Evolutionary conservation across 140 eudicot genomes (phyloP).

Genomic region (Oenanthe javanica): DNA sequence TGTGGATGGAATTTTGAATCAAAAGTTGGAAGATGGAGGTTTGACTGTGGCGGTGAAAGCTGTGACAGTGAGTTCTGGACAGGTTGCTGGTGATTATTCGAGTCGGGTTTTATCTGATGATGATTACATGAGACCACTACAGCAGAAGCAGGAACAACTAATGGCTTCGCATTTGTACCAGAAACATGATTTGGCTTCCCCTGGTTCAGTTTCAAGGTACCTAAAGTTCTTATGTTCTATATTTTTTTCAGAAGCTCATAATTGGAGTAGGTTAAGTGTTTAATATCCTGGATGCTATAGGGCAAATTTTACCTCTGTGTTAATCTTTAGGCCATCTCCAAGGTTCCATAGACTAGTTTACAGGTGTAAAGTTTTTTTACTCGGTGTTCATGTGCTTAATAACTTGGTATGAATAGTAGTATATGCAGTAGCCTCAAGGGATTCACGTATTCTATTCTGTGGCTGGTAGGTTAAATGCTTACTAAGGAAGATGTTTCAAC

Average conservation of each 20-base stretch:
- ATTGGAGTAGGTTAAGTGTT: background rate
- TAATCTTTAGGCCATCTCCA: background rate
- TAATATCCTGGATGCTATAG: too few species aligned
- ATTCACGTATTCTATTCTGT: background rate
- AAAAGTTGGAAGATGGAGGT: slow-evolving; percentile 43
- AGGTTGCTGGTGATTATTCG: slow-evolving; percentile 33
- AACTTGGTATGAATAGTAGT: background rate
- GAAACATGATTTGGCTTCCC: slow-evolving; percentile 56
- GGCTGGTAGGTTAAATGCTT: background rate
- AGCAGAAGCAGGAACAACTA: background rate
- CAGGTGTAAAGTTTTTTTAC: too few species aligned
- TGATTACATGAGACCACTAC: slow-evolving; percentile 31
- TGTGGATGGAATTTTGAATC: slow-evolving; percentile 24
- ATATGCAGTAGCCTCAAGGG: background rate
- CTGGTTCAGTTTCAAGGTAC: slow-evolving; percentile 82
- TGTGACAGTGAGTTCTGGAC: slow-evolving; percentile 29
- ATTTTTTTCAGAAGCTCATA: background rate
- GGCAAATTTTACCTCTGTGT: background rate
- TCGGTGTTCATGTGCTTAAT: background rate
- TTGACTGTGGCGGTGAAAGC: slow-evolving; percentile 21
- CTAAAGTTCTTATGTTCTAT: background rate
- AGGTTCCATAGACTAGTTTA: background rate
- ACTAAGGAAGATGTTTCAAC: background rate
- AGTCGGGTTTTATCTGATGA: slow-evolving; percentile 47
- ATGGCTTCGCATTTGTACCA: slow-evolving; percentile 30